Percentiles rank a stretch among this genome's conserved stretches.
Conservation (phyloP, 176 grass and related monocot genomes). For the Aegilops sharonensis region DNA sequence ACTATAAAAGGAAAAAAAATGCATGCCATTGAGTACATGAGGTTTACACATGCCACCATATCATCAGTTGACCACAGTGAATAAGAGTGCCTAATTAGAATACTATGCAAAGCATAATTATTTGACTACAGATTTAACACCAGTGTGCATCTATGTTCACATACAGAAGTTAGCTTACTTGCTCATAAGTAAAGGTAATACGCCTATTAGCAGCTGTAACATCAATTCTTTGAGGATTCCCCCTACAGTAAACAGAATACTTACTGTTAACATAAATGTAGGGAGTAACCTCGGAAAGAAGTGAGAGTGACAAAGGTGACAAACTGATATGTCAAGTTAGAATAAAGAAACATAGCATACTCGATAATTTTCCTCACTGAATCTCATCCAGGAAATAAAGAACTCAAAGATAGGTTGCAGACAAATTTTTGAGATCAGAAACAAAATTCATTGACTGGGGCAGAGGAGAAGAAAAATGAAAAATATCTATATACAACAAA, state of each 20-base stretch:
- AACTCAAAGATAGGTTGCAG: slow-evolving; percentile 1
- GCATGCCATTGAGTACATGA: background rate
- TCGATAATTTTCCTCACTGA: background rate
- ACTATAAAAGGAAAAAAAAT: background rate
- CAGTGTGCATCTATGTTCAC: slow-evolving; percentile 9
- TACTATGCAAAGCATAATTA: background rate
- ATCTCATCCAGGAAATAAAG: slow-evolving; percentile 3
- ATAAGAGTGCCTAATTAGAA: slow-evolving; percentile 17
- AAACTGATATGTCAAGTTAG: slow-evolving; percentile 17
- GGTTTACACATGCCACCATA: background rate
- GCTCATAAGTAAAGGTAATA: slow-evolving; percentile 91
- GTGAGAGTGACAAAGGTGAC: slow-evolving; percentile 4
- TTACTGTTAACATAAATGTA: slow-evolving; percentile 15
- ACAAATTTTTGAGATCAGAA: background rate
- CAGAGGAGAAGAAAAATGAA: background rate
- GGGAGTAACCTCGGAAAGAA: slow-evolving; percentile 6
- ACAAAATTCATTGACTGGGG: background rate
- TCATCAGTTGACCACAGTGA: background rate
- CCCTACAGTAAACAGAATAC: slow-evolving; percentile 45
- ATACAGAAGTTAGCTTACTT: slow-evolving; percentile 57
- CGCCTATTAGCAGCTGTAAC: slow-evolving; percentile 80
- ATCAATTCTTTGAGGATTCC: slow-evolving; percentile 96
- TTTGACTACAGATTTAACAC: slow-evolving; percentile 1
- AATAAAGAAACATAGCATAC: slow-evolving; percentile 6
- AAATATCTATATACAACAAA: background rate